These are phyloP conservation scores for Acer campestre DNA, from an alignment of 345 rosid species.

Conservation along the genomic window DNA sequence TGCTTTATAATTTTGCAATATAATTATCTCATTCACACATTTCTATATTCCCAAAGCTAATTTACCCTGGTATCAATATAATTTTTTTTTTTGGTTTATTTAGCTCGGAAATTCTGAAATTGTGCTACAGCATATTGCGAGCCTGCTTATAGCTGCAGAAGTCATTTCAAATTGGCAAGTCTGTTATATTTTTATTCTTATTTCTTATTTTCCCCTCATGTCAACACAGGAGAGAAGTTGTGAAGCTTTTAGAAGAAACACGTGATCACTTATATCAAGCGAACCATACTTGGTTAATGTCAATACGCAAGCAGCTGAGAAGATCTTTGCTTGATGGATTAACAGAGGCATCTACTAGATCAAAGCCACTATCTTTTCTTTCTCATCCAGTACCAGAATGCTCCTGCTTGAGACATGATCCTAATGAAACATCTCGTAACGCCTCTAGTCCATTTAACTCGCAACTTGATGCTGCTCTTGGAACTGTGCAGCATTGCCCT, in stretches of 20 bases:
- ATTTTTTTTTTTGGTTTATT: background rate
- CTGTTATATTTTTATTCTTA: background rate
- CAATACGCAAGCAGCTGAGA: conserved; percentile 69
- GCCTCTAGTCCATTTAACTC: conserved; percentile 34
- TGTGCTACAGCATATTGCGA: background rate
- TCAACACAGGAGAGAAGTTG: conserved; percentile 60
- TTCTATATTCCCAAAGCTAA: background rate
- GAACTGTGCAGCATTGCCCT: conserved; percentile 68
- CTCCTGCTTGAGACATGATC: conserved; percentile 53
- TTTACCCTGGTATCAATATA: background rate
- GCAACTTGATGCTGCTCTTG: conserved; percentile 50
- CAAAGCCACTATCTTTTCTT: conserved; percentile 66
- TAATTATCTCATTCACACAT: background rate
- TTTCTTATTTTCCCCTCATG: background rate
- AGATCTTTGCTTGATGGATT: conserved; percentile 72
- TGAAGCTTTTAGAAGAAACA: conserved; percentile 65
- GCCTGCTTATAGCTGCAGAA: background rate
- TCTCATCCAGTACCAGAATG: conserved; percentile 91
- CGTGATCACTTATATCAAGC: conserved; percentile 74
- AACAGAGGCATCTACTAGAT: conserved; percentile 50
- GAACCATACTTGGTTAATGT: conserved; percentile 76
- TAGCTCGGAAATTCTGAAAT: background rate
- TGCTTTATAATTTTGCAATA: background rate
- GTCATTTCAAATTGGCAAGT: background rate
- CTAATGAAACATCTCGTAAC: conserved; percentile 25